These are phyloP conservation scores for Alternaria arborescens DNA, from an alignment of 2,329 filamentous ascomycete species.

Conservation along the genomic window DNA sequence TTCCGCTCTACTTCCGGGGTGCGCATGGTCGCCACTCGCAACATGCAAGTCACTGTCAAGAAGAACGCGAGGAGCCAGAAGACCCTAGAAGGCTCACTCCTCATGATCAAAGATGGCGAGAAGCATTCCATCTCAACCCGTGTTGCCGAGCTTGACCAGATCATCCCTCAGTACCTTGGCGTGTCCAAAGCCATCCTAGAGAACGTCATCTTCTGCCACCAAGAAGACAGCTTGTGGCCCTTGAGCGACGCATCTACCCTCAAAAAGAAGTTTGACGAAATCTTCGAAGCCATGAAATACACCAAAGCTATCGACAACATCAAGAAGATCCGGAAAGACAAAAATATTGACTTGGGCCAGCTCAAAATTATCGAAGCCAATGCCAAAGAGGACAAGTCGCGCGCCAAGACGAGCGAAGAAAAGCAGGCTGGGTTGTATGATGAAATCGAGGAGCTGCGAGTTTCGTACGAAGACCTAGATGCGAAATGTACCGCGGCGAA, in stretches of 20 bases:
- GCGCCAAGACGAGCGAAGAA: constrained; percentile 69
- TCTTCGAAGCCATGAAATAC: constrained; percentile 96
- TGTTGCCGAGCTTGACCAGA: constrained; percentile 80
- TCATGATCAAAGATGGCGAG: constrained; percentile 81
- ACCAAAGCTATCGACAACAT: constrained; percentile 97
- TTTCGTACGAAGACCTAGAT: constrained; percentile 40
- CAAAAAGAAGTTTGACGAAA: constrained; percentile 96
- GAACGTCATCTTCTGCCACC: constrained; percentile 97
- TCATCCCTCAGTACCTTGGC: constrained; percentile 86
- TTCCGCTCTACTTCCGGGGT: constrained; percentile 82
- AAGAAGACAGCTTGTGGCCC: constrained; percentile 97
- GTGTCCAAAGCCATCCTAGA: constrained; percentile 91
- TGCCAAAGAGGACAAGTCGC: constrained; percentile 84
- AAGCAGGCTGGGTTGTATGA: constrained; percentile 68
- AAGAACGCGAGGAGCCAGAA: constrained; percentile 80
- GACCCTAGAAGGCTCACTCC: constrained; percentile 81
- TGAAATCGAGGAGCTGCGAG: constrained; percentile 66
- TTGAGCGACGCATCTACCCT: constrained; percentile 85
- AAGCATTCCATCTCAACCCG: constrained; percentile 79
- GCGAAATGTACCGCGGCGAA: constrained; percentile 46
- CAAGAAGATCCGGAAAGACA: constrained; percentile 82
- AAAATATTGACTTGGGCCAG: constrained; percentile 76
- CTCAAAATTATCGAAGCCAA: constrained; percentile 79
- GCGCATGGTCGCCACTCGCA: constrained; percentile 84
- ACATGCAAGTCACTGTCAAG: constrained; percentile 84